Evolutionary conservation across 2,329 filamentous ascomycete species (phyloP), one percentile per base, ranked within the genome.

Genomic region (Aureobasidium sp.): DNA sequence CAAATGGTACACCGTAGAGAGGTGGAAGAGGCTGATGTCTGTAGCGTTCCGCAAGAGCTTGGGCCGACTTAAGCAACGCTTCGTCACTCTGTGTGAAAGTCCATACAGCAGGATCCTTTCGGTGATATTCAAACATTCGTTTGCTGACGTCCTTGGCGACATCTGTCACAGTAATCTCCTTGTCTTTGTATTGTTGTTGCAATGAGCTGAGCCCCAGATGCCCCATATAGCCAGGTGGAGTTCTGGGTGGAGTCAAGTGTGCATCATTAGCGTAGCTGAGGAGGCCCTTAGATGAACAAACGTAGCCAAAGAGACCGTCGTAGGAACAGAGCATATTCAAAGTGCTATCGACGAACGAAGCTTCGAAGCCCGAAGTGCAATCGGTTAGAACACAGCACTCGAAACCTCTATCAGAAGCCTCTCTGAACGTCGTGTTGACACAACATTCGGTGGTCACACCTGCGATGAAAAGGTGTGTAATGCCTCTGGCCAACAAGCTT

Each of bases 361-460:
- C 73, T 61, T 84, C 80, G 65, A 85, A 86, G 1, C 84, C 84
- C 54, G 79, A 80, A 0, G 84, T 85, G 68, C 80, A 85, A 69
- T 85, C 81, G 9, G 75, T 77, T 25, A 86, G 74, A 20, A 84
- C 80, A 77, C 87, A 89, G 73, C 84, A 88, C 70, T 89, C 85
- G 68, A 87, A 89, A 0, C 87, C 88, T n/a, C 88, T 82, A 70
- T 89, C 87, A 66, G 85, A 86, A 38, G 84, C 85, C 74, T 89
- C 87, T 43, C 86, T 78, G 2, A 86, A 78, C 0, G 86, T 87
- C 0, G 85, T 86, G 11, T 83, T 83, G 60, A 89, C 86, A 69
- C 86, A 88, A 69, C 85, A 86, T 47, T 89, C 86, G 1, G 86
- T 88, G 0, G 86, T 89, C 15, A 89, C 85, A 1, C 87, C 87